Conservation (phyloP, 768 basidiomycete species). For the Russula olivacea region DNA sequence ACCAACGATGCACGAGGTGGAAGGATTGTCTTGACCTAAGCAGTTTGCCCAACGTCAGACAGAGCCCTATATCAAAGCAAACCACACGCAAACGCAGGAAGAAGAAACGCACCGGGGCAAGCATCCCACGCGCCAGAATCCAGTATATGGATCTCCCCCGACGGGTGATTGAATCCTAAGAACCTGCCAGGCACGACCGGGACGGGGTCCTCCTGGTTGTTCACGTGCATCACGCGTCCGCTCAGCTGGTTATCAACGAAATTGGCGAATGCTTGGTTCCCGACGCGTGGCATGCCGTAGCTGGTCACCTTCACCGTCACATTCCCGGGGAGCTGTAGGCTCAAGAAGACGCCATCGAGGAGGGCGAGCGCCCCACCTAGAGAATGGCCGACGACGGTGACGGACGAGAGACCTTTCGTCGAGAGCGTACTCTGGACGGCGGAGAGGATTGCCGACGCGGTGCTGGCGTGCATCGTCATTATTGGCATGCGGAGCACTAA, state of each 20-base stretch:
- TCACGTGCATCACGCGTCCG: slow-evolving; percentile 9
- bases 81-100: background rate
- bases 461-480: background rate
- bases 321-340: slow-evolving; percentile 22
- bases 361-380: slow-evolving; percentile 28
- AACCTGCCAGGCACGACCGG: slow-evolving; percentile 34
- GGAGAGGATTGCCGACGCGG: background rate
- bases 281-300: slow-evolving; percentile 30
- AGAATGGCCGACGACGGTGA: slow-evolving; percentile 20
- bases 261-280: slow-evolving; percentile 15
- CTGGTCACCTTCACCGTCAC: slow-evolving; percentile 18
- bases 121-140: slow-evolving; percentile 43
- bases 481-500: background rate
- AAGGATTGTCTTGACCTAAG: slow-evolving; percentile 56
- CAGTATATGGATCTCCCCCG: slow-evolving; percentile 38
- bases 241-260: slow-evolving; percentile 8
- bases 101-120: slow-evolving; percentile 42
- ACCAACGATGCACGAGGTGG: slow-evolving; percentile 45
- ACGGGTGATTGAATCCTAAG: slow-evolving; percentile 44
- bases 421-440: slow-evolving; percentile 2
- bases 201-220: slow-evolving; percentile 31
- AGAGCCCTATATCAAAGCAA: too few relatives aligned
- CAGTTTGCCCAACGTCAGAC: background rate
- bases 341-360: slow-evolving; percentile 29
- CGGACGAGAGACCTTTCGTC: background rate